Evolutionary conservation across 164 flowering plant species (phyloP).

Genomic region (Kalanchoe fedtschenkoi): DNA sequence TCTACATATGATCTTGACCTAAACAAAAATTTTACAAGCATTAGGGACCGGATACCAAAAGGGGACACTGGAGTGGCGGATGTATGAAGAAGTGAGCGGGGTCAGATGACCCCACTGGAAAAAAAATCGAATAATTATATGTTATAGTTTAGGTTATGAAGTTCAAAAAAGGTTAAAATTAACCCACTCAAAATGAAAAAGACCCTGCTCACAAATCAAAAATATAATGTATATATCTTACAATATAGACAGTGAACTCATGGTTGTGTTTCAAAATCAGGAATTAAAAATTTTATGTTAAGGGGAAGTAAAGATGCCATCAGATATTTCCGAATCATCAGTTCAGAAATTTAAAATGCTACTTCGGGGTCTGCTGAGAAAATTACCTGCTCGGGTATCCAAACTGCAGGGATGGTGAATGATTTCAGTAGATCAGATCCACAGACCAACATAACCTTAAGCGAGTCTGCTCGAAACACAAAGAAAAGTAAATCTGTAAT

Average conservation of each 20-base stretch:
- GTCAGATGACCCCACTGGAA: no score
- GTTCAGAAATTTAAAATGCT: neutral
- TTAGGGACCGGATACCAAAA: neutral
- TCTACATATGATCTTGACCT: slow-evolving; percentile 61
- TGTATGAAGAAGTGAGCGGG: no score
- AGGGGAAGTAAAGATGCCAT: no score
- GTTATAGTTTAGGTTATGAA: no score
- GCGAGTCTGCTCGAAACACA: slow-evolving; percentile 23
- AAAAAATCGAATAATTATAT: no score
- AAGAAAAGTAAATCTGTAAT: neutral
- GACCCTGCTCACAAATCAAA: no score
- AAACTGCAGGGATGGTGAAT: slow-evolving; percentile 56
- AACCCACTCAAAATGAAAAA: no score
- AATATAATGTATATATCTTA: no score
- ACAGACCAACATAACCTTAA: slow-evolving; percentile 82
- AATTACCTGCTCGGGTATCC: slow-evolving; percentile 81
- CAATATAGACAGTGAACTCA: neutral
- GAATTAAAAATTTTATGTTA: neutral
- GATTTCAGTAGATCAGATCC: slow-evolving; percentile 91
- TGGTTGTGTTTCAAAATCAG: neutral
- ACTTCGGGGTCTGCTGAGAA: neutral
- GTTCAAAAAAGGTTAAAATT: no score
- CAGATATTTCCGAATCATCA: no score
- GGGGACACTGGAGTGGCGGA: neutral
- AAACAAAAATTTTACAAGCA: slow-evolving; percentile 10